Base-by-base conservation (phyloP, 495 filamentous ascomycete species). In the Tuber melanosporum region DNA sequence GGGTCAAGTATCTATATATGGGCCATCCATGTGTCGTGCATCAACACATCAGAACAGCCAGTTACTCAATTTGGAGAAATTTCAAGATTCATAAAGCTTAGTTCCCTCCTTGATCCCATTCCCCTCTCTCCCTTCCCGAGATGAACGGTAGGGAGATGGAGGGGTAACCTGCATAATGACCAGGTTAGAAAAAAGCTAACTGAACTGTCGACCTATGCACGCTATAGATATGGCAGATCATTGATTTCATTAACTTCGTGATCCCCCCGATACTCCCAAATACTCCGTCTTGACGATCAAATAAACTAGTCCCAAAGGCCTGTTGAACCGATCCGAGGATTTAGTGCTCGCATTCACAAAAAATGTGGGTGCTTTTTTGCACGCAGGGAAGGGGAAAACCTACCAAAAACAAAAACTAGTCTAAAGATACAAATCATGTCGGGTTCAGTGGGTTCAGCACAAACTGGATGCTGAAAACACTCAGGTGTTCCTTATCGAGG, bases 371-470 rank as follows among this genome's bases (percentile, higher is more conserved):
- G n/a, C 78, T 80, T 73, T 80, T 76, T 70, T 71, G 52, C 77
- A 71, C 43, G 71, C 62, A 80, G 71, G 71, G 73, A 71, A 62
- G 62, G 73, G 26, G 73, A 1, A 71, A 75, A 71, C 47, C 73
- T 69, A 72, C 78, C 78, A 73, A 47, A 71, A 76, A 66, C 73
- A 71, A 66, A 79, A 77, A 72, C 74, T 74, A 80, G 42, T 72
- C 66, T 44, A 74, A 80, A 71, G 71, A 74, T 74, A 80, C 57
- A 74, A 76, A 80, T 80, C 78, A 80, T 76, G 77, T 79, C 71
- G 78, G 32, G 32, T 32, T 80, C 62, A 80, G 71, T n/a, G n/a
- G 77, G 71, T 80, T 80, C 62, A 80, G 71, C 71, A 80, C 62
- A 70, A 71, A 80, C 72, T 71, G 79, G 78, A 80, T 80, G 72